A percentile compares a stretch with the other conserved stretches of the same genome.
These are phyloP conservation scores for Phytophthora syringae DNA, from an alignment of 352 stramenopile species.

Conservation along the genomic window DNA sequence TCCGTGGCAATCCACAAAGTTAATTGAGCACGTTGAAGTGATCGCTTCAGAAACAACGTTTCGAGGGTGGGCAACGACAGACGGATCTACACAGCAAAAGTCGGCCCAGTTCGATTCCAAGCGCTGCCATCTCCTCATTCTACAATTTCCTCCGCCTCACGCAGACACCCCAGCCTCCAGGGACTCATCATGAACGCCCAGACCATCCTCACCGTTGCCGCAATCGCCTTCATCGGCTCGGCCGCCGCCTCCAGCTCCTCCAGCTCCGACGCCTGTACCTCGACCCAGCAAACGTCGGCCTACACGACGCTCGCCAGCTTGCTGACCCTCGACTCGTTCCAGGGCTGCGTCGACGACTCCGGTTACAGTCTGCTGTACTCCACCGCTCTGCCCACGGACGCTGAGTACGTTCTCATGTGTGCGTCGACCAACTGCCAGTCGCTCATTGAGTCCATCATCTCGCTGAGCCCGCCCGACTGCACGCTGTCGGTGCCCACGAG, in stretches of 20 bases:
- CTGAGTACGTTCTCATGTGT: constrained; percentile 39
- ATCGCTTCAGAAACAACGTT: too few species aligned
- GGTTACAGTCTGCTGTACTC: constrained; percentile 40
- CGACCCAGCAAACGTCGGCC: constrained; percentile 30
- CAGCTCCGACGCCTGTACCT: constrained; percentile 4
- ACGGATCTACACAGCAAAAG: background rate
- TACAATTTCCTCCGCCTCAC: constrained; percentile 20
- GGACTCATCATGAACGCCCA: constrained; percentile 34
- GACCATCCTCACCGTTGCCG: constrained; percentile 24
- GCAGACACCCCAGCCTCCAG: constrained; percentile 11
- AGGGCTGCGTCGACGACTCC: constrained; percentile 32
- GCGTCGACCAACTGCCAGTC: constrained; percentile 26
- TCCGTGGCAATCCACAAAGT: too few species aligned
- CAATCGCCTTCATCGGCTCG: constrained; percentile 21
- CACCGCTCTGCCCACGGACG: constrained; percentile 30
- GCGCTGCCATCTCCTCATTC: constrained; percentile 20
- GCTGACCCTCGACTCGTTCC: constrained; percentile 23
- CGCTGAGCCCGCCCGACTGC: constrained; percentile 32
- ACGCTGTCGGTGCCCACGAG: constrained; percentile 31
- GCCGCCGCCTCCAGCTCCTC: constrained; percentile 15
- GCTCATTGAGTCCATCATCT: constrained; percentile 28
- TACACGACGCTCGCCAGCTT: constrained; percentile 40
- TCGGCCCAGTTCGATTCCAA: background rate
- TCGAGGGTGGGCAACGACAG: too few species aligned
- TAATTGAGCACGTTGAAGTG: too few species aligned